Evolutionary conservation across 768 basidiomycete species (phyloP), one percentile per base, ranked within the genome.

Genomic region (Hydnomerulius pinastri): DNA sequence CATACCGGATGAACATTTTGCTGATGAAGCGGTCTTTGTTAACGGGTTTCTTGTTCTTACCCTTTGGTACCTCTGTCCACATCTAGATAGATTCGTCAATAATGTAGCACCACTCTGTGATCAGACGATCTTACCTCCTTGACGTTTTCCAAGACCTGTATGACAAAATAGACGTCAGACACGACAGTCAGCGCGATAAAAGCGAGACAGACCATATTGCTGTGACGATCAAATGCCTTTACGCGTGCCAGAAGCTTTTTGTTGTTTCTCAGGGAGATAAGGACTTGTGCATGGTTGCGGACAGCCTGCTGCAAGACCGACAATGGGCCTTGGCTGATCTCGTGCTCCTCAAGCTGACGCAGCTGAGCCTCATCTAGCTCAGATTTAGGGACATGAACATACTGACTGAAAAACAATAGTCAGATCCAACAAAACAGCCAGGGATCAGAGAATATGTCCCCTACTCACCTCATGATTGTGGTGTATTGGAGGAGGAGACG

Each of bases 11-110:
- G 73, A 96, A 98, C 93, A 99, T 96, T 75, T 98, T 99, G 70
- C 93, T 96, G 69, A 99, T 96, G 76, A 98, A 99, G 41, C 97
- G 82, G 72, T 98, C 97, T 73, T 98, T 98, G 78, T 98, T 98
- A 49, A 98, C 86, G 6, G 97, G 92, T 67, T 98, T 98, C 77
- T 97, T 98, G 67, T 93, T 93, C 75, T 98, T 98, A 33, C 93
- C 94, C 72, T 98, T 98, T 17, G 97, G 97, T 40, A 86, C 71
- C 70, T 99, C 97, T 18, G 95, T 98, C 97, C 97, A 98, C 96
- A 98, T 98, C 93, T 99, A 54, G 28, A 52, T 43, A 56, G 6
- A 24, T 42, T 32, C 30, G 28, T 68, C 51, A 61, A 18, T 21
- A 21, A 37, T 54, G 56, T 24, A 56, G 24, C 2, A 38, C 11